A percentile compares a stretch with the other conserved stretches of the same genome.
Evolutionary conservation across 257 asterid species (phyloP).

Genomic region (Verbena officinalis): DNA sequence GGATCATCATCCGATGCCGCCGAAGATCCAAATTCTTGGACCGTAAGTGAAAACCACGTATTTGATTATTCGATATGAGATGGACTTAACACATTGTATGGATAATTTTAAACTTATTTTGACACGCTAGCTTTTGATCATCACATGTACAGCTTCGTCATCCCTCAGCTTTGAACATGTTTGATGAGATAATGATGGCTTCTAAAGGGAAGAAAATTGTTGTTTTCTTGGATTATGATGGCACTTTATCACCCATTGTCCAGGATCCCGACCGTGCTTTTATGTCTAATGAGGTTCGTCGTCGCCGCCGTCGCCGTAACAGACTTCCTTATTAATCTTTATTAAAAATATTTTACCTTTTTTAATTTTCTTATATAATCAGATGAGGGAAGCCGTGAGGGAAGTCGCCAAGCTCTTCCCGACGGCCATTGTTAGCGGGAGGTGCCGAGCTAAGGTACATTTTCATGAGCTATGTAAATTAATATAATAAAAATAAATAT

Average conservation of each 20-base stretch:
- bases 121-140: neutral
- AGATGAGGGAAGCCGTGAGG: conserved; percentile 85
- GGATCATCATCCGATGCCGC: conserved; percentile 36
- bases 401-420: conserved; percentile 75
- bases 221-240: conserved; percentile 76
- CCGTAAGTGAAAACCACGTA: conserved; percentile 37
- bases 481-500: too few species aligned
- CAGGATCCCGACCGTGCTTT: conserved; percentile 75
- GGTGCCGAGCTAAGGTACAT: conserved; percentile 80
- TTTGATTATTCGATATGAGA: too few species aligned
- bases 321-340: neutral
- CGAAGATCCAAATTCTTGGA: conserved; percentile 57
- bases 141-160: conserved; percentile 46
- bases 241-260: conserved; percentile 79
- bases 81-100: too few species aligned
- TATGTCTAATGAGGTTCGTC: conserved; percentile 61
- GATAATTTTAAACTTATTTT: too few species aligned
- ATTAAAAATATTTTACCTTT: too few species aligned
- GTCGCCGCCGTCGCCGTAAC: too few species aligned
- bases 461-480: neutral
- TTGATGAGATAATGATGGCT: conserved; percentile 48
- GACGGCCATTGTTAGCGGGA: conserved; percentile 85
- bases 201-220: conserved; percentile 65
- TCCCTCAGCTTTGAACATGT: conserved; percentile 73
- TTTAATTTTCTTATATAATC: neutral